These are phyloP conservation scores for Vigna angularis DNA, from an alignment of 306 rosid genomes.

Conservation along the genomic window DNA sequence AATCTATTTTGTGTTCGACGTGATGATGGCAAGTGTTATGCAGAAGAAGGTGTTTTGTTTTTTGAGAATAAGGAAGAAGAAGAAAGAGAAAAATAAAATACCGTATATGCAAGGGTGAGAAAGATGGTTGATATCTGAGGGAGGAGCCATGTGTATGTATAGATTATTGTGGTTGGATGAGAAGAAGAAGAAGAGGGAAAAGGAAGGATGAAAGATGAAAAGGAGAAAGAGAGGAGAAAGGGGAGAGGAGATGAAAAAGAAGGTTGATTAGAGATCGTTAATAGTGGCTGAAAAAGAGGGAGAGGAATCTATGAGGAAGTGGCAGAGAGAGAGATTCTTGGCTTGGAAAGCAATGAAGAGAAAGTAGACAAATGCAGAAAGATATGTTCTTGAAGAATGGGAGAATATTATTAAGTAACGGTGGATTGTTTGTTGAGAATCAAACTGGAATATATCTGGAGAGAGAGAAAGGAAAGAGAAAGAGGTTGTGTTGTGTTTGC, in stretches of 20 bases:
- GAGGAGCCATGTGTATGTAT: conserved; percentile 62
- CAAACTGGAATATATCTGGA: conserved; percentile 11
- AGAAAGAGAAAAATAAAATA: conserved; percentile 43
- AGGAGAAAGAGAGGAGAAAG: neutral
- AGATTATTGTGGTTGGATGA: conserved; percentile 47
- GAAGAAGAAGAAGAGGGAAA: conserved; percentile 32
- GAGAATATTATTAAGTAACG: conserved; percentile 62
- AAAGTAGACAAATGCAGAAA: conserved; percentile 50
- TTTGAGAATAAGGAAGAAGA: neutral
- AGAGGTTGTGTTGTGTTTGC: conserved; percentile 35
- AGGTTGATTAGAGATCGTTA: conserved; percentile 60
- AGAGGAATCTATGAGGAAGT: conserved; percentile 67
- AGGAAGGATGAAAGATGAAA: neutral
- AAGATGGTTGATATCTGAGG: conserved; percentile 71
- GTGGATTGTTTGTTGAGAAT: conserved; percentile 59
- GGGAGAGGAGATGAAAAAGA: conserved; percentile 45
- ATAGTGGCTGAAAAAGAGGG: conserved; percentile 54
- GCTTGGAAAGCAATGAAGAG: conserved; percentile 79
- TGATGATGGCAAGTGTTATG: conserved; percentile 11
- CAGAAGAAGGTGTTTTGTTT: conserved; percentile 1
- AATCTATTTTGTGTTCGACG: conserved; percentile 19
- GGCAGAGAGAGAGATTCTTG: conserved; percentile 69
- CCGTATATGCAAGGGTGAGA: conserved; percentile 87
- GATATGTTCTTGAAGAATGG: conserved; percentile 56
- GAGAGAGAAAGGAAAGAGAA: neutral